phyloP scores from a whole-genome alignment of 176 grass and related monocot genomes.

The Chloris gayana region DNA sequence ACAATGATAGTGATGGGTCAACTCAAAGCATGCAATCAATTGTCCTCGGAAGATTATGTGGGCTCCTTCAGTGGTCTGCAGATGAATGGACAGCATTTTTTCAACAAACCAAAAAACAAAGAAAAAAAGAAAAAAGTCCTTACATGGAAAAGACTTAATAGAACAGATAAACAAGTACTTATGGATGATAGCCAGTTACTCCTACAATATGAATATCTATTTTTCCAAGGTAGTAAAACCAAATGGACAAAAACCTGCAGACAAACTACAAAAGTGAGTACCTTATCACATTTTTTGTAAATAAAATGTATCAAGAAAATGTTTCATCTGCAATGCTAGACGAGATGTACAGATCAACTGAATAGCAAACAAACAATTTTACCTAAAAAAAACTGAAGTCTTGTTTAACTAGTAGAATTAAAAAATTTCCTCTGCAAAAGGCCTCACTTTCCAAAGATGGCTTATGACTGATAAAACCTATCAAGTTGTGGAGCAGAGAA shows the following conservation, averaged over 20 bases:
- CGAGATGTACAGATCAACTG: background rate
- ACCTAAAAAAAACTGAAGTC: too few species aligned
- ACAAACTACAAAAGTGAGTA: background rate
- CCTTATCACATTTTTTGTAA: background rate
- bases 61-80: slow-evolving; percentile 15
- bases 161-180: slow-evolving; percentile 5
- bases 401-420: background rate
- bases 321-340: background rate
- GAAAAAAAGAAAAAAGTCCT: background rate
- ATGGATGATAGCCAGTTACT: background rate
- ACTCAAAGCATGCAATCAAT: slow-evolving; percentile 31
- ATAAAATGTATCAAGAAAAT: background rate
- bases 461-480: background rate
- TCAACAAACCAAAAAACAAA: background rate
- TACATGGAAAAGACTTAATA: background rate
- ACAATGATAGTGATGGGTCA: slow-evolving; percentile 37
- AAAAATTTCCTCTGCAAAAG: background rate
- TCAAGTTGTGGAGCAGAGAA: background rate
- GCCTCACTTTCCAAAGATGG: slow-evolving; percentile 12
- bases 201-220: background rate
- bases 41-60: slow-evolving; percentile 22
- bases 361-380: background rate
- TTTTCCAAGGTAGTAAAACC: background rate
- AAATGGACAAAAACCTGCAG: background rate
- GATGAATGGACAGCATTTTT: slow-evolving; percentile 29